Evolutionary conservation across 148 eudicot species (phyloP).

Genomic region (Selenicereus undatus): DNA sequence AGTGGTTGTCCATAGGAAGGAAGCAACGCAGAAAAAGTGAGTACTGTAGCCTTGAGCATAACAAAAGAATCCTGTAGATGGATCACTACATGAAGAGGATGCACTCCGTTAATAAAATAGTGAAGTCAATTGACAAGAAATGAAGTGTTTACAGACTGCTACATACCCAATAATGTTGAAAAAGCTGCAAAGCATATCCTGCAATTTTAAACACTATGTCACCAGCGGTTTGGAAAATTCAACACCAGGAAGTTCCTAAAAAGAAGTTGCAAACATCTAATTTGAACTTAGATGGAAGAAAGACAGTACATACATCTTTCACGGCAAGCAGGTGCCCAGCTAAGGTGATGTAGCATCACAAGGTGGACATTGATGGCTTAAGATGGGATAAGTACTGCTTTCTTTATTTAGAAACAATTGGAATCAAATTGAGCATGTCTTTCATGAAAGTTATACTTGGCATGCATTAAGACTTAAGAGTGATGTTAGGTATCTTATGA

Average conservation of each 20-base stretch:
- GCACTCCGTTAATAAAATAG: constrained; percentile 2
- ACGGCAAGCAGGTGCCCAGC: not conserved
- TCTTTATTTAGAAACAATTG: not conserved
- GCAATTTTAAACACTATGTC: constrained; percentile 29
- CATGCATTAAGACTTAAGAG: not conserved
- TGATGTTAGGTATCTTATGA: not conserved
- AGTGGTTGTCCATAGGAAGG: constrained; percentile 96
- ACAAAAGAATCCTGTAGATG: constrained; percentile 91
- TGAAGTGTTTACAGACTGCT: not conserved
- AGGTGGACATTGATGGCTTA: not conserved
- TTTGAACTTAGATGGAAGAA: not conserved
- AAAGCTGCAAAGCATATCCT: constrained; percentile 99
- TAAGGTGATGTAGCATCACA: not conserved
- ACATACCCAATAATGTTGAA: constrained; percentile 91
- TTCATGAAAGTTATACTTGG: not conserved
- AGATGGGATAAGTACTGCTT: not conserved
- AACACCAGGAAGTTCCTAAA: not conserved
- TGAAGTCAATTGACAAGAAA: not conserved
- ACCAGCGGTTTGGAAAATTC: constrained; percentile 1
- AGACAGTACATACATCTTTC: not conserved
- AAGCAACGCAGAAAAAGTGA: constrained; percentile 93
- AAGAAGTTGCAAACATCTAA: not conserved
- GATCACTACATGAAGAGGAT: constrained; percentile 63
- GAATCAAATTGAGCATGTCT: not conserved
- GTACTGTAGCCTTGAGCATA: constrained; percentile 96